phyloP scores from a whole-genome alignment of 768 basidiomycete species.

The Trametes sanguinea region DNA sequence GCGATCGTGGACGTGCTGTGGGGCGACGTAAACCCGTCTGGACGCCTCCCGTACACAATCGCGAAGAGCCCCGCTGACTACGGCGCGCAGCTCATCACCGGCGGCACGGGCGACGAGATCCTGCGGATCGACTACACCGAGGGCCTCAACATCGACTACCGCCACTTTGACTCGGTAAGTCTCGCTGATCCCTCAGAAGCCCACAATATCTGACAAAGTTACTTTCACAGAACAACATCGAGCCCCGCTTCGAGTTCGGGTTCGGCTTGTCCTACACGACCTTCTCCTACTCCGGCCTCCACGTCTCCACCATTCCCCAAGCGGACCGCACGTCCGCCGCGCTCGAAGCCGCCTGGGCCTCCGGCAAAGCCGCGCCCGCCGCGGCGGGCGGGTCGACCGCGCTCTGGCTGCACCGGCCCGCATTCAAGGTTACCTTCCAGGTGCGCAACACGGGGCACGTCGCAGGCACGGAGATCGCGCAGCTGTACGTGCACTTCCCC shows the following conservation, averaged over 20 bases:
- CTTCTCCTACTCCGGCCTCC: slow-evolving; percentile 69
- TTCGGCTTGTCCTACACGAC: slow-evolving; percentile 86
- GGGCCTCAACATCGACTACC: slow-evolving; percentile 40
- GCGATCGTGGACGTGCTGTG: slow-evolving; percentile 52
- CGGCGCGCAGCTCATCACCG: slow-evolving; percentile 35
- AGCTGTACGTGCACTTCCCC: slow-evolving; percentile 75
- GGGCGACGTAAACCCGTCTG: slow-evolving; percentile 53
- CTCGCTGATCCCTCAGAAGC: background rate
- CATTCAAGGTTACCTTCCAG: slow-evolving; percentile 60
- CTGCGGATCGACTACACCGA: slow-evolving; percentile 42
- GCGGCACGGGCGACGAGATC: slow-evolving; percentile 30
- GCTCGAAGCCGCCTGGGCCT: slow-evolving; percentile 56
- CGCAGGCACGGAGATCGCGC: slow-evolving; percentile 64
- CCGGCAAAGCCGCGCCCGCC: slow-evolving; percentile 55
- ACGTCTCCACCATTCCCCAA: slow-evolving; percentile 43
- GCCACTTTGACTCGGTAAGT: slow-evolving; percentile 40
- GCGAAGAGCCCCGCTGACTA: slow-evolving; percentile 49
- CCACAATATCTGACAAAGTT: background rate
- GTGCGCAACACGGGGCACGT: slow-evolving; percentile 65
- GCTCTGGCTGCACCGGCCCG: slow-evolving; percentile 70
- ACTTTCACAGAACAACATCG: slow-evolving; percentile 55
- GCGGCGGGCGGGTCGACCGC: slow-evolving; percentile 62
- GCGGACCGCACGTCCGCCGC: slow-evolving; percentile 41
- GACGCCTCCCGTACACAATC: slow-evolving; percentile 54
- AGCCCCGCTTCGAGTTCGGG: slow-evolving; percentile 86